Conservation (phyloP, 2,329 filamentous ascomycete genomes). For the Cladophialophora chaetospira region DNA sequence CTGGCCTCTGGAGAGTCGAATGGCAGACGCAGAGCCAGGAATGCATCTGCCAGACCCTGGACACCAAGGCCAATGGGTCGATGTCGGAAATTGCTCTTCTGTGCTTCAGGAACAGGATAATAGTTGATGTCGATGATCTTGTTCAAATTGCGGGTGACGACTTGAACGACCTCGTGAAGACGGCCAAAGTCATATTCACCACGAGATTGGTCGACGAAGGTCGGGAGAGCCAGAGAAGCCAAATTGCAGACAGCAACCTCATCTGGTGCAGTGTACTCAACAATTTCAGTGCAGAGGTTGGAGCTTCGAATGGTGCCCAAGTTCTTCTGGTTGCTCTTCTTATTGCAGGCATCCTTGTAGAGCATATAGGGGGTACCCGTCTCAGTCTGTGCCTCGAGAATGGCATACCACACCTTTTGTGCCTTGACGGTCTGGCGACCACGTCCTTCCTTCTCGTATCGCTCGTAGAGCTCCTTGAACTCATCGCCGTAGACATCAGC, state of each 20-base stretch:
- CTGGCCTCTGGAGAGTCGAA: conserved; percentile 96
- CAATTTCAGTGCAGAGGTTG: conserved; percentile 97
- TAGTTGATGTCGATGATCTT: conserved; percentile 98
- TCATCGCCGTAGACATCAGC: conserved; percentile 97
- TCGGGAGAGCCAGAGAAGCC: conserved; percentile 88
- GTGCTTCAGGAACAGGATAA: conserved; percentile 93
- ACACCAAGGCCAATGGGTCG: conserved; percentile 95
- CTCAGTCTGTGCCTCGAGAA: conserved; percentile 97
- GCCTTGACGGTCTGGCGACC: conserved; percentile 92
- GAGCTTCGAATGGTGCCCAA: conserved; percentile 97
- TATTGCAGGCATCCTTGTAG: conserved; percentile 98
- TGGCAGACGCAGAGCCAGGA: conserved; percentile 92
- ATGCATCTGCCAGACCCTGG: conserved; percentile 95
- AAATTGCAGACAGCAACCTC: conserved; percentile 99
- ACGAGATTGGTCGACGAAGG: conserved; percentile 82
- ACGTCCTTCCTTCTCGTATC: conserved; percentile 82
- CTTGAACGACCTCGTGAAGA: conserved; percentile 89
- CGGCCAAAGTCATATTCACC: conserved; percentile 94
- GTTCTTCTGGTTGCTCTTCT: conserved; percentile 99
- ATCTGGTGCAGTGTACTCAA: conserved; percentile 95
- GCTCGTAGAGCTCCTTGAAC: conserved; percentile 90
- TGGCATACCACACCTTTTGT: conserved; percentile 99
- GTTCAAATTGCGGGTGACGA: conserved; percentile 94
- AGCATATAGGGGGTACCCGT: conserved; percentile 99
- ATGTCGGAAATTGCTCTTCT: conserved; percentile 96